Base-by-base conservation (phyloP, 805 yeast genomes). In the Kazachstania africana region DNA sequence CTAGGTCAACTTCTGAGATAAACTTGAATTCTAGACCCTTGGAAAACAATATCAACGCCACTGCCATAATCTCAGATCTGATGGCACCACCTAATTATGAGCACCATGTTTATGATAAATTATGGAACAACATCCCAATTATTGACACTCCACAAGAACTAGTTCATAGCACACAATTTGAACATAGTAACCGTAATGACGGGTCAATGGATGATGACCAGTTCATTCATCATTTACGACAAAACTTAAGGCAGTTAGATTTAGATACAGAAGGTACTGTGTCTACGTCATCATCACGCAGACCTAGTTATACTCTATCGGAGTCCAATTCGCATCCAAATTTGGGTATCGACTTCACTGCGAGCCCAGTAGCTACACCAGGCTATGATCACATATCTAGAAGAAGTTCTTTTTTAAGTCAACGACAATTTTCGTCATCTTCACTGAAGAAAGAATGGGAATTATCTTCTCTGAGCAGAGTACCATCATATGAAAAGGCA, bases 21-120 rank as follows among this genome's bases (percentile, higher is more conserved):
- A 35, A 35, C 24, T 20, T 31, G 15, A n/a, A n/a, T n/a, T 29
- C 34, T n/a, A 38, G 33, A 8, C 20, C 29, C 1, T 31, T 35
- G 12, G n/a, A n/a, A n/a, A 35, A 38, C 14, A 27, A 37, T 20
- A 20, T 32, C 6, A 15, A 25, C 6, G 33, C 34, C 17, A 25
- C 35, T 8, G 37, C 43, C 3, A 33, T 47, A 22, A 36, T 50
- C 6, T 47, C 56, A n/a, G 62, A 65, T 4, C 61, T 68, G 34
- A 65, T 72, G 60, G 93, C 95, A 1, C 95, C 95, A 3, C 94
- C 96, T 16, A 68, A 78, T 35, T 85, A 85, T 52, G 85, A 74
- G 36, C 72, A 68, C 33, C 94, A 82, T 53, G 71, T 83, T 23
- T 81, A 78, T 53, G 96, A 85, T 56, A 63, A 6, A 8, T 8